Conservation (phyloP, 148 eudicot genomes). For the Rhododendron griersonianum region DNA sequence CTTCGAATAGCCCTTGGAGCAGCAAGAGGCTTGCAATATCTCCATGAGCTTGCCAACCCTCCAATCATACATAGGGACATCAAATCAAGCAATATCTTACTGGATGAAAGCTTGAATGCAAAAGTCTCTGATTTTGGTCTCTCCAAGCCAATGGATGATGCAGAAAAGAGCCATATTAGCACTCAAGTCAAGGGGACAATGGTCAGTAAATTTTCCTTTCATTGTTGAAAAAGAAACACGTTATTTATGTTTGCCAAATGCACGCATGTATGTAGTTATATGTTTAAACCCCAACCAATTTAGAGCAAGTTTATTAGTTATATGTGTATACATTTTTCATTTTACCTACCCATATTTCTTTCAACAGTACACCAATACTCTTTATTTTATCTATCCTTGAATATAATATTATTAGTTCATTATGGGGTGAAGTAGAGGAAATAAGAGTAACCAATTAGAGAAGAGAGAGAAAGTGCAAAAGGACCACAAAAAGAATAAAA, state of each 20-base stretch:
- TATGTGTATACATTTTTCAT: no score
- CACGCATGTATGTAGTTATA: neutral
- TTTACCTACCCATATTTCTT: no score
- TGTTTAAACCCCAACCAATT: neutral
- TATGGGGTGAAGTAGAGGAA: no score
- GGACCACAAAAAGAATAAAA: no score
- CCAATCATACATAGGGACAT: constrained; percentile 25
- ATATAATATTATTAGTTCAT: no score
- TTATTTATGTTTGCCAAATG: neutral
- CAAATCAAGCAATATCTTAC: constrained; percentile 20
- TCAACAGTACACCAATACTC: no score
- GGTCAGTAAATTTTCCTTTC: constrained; percentile 12
- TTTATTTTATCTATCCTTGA: no score
- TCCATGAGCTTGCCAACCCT: constrained; percentile 28
- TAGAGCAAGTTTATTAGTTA: no score
- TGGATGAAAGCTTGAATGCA: constrained; percentile 19
- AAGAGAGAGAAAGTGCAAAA: no score
- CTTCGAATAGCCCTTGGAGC: constrained; percentile 18
- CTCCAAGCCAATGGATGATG: constrained; percentile 13
- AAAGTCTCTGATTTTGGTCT: constrained; percentile 28
- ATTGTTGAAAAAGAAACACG: neutral
- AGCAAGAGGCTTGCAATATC: constrained; percentile 24
- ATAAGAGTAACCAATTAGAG: no score
- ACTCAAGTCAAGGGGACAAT: constrained; percentile 30
- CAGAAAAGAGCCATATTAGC: constrained; percentile 15